These are phyloP conservation scores for Colletotrichum tanaceti DNA, from an alignment of 2,329 filamentous ascomycete genomes.

Conservation along the genomic window DNA sequence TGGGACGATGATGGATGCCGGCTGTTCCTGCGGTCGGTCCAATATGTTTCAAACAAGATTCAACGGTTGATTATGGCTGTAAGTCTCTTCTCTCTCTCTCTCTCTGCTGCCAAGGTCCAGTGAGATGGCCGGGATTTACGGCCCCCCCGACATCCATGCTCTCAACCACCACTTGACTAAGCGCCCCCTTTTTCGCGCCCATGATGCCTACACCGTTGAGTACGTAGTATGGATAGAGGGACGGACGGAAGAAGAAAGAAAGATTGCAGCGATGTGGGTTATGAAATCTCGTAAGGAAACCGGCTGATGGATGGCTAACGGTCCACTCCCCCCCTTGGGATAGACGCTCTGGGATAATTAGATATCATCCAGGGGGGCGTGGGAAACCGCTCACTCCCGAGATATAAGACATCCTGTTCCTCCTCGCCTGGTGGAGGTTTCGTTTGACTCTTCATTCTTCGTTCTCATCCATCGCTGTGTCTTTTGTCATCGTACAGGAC, in stretches of 20 bases:
- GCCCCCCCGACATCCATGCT: conserved; percentile 4
- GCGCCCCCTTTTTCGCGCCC: conserved; percentile 30
- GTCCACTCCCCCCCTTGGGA: not conserved
- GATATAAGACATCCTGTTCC: conserved; percentile 31
- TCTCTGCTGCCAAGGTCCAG: not conserved
- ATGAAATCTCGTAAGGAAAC: not conserved
- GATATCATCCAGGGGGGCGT: not conserved
- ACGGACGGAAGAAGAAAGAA: not conserved
- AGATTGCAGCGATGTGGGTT: conserved; percentile 1
- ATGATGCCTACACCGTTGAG: conserved; percentile 7
- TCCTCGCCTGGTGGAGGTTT: conserved; percentile 8
- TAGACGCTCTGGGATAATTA: no score
- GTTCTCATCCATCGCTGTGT: conserved; percentile 35
- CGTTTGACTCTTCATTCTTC: not conserved
- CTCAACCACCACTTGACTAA: not conserved
- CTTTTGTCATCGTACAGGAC: conserved; percentile 36
- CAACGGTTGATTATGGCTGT: no score
- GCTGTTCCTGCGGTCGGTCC: conserved; percentile 5
- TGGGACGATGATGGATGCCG: conserved; percentile 15
- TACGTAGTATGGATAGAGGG: no score
- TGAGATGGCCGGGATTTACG: not conserved
- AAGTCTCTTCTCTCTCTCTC: not conserved
- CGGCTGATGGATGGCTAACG: not conserved
- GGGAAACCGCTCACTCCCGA: not conserved
- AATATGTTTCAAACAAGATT: conserved; percentile 24